phyloP scores from a whole-genome alignment of 352 stramenopile genomes.

The Stramenopiles sp. region DNA sequence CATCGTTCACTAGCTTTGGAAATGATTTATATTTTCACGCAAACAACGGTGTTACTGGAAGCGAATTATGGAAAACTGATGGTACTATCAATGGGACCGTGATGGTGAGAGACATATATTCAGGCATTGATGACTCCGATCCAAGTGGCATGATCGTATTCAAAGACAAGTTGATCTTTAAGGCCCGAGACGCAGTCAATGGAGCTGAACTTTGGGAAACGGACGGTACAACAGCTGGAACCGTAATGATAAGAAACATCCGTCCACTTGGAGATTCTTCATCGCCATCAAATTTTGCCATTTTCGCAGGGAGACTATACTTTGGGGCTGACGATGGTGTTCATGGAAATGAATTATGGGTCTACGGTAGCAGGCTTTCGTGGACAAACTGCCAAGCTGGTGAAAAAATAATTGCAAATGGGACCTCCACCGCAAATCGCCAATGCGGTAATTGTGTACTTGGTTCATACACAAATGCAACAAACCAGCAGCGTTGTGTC shows the following conservation, averaged over 20 bases:
- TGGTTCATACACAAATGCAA: background rate
- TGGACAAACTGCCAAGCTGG: background rate
- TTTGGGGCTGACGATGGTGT: constrained; percentile 27
- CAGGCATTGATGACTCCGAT: constrained; percentile 16
- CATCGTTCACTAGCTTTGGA: background rate
- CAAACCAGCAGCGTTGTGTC: background rate
- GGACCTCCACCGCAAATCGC: no score
- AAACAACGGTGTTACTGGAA: constrained; percentile 14
- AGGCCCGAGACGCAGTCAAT: background rate
- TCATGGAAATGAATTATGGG: constrained; percentile 42
- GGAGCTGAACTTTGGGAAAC: background rate
- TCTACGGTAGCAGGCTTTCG: no score
- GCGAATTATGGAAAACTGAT: constrained; percentile 57
- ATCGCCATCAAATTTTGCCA: constrained; percentile 35
- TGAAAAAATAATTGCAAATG: background rate
- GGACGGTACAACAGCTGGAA: constrained; percentile 24
- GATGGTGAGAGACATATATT: constrained; percentile 35
- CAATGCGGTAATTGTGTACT: background rate
- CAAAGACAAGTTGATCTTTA: background rate
- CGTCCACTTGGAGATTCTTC: constrained; percentile 28
- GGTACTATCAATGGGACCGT: constrained; percentile 39
- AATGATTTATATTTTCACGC: background rate
- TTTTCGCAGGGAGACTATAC: constrained; percentile 25
- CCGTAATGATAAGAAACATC: constrained; percentile 42
- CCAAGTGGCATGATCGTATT: background rate